A percentile compares a stretch with the other conserved stretches of the same genome.
phyloP scores from a whole-genome alignment of 2,329 filamentous ascomycete species.

The Chaetoscypha palmicola region DNA sequence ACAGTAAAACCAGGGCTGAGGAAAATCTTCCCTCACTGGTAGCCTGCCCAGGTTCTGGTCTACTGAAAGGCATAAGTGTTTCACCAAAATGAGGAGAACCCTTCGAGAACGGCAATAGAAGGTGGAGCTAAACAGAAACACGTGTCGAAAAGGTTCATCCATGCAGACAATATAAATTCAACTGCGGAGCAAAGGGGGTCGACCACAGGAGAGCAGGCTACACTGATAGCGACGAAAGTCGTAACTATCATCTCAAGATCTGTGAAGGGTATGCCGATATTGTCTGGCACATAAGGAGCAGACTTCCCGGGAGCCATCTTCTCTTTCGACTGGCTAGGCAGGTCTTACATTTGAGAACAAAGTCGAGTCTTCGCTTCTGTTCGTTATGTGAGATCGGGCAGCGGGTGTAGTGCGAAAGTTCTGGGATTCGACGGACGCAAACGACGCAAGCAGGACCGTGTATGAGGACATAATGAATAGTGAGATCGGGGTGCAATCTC shows the following conservation, averaged over 20 bases:
- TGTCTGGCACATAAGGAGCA: not conserved
- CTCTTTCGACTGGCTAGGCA: too few species aligned
- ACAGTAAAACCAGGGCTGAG: not conserved
- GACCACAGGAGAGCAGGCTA: not conserved
- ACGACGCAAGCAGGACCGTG: not conserved
- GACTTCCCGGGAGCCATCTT: not conserved
- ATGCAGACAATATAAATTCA: not conserved
- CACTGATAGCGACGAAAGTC: not conserved
- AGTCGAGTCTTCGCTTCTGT: not conserved
- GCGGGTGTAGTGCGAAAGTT: too few species aligned
- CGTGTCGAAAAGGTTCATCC: slow-evolving; percentile 5
- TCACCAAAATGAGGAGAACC: not conserved
- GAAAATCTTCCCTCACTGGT: not conserved
- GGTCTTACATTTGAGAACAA: not conserved
- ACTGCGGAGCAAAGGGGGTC: not conserved
- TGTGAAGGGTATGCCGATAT: too few species aligned
- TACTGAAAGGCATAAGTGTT: not conserved
- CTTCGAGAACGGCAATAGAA: slow-evolving; percentile 8
- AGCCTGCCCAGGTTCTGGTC: not conserved
- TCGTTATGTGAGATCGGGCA: too few species aligned
- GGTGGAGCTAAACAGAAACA: not conserved
- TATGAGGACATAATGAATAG: not conserved
- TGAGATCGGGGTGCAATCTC: not conserved
- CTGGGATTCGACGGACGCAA: too few species aligned
- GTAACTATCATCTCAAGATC: too few species aligned